Base-by-base conservation (phyloP, 1,139 yeast species). In the Suzukiozyma palmioleophila region DNA sequence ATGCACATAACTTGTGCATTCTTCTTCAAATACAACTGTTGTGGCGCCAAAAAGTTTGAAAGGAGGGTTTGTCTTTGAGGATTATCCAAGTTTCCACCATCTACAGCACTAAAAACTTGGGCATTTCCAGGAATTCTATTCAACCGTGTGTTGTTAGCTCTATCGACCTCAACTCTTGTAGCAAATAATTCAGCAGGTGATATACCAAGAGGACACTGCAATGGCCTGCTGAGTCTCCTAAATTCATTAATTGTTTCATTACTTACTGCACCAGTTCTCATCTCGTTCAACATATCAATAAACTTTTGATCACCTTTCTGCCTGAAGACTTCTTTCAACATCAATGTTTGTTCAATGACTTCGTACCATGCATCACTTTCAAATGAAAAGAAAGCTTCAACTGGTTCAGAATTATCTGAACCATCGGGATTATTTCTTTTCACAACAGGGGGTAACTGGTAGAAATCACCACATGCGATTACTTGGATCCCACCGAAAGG, bases 1-100 rank as follows among this genome's bases (percentile, higher is more conserved):
- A 92, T 77, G 73, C 94, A 82, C 98, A 92, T 94, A 0, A 92
- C 98, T 62, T 92, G 98, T 0, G 97, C 92, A 30, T 90, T 90
- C 36, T 74, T 73, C 53, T 89, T 90, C 49, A 92, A 65, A 10
- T 67, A 68, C 16, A 92, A 59, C 26, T 62, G 62, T 33, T 70
- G 66, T 1, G 88, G 90, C 2, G 95, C 94, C 56, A 92, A 67
- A 47, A 88, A 81, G 49, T 81, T 79, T n/a, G 73, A 69, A 30
- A 87, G 59, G 36, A 78, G 52, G 28, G 63, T 59, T 43, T 77
- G 70, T 25, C 66, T 53, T 25, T 64, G 71, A 10, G 66, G 69
- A 38, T 73, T 72, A 8, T 64, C 66, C 35, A 81, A 53, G 1
- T 64, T 52, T 32, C 95, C 95, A 3, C 78, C 69, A 62, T 89